phyloP scores from a whole-genome alignment of 352 stramenopile species.

The Globisporangium viniferum region DNA sequence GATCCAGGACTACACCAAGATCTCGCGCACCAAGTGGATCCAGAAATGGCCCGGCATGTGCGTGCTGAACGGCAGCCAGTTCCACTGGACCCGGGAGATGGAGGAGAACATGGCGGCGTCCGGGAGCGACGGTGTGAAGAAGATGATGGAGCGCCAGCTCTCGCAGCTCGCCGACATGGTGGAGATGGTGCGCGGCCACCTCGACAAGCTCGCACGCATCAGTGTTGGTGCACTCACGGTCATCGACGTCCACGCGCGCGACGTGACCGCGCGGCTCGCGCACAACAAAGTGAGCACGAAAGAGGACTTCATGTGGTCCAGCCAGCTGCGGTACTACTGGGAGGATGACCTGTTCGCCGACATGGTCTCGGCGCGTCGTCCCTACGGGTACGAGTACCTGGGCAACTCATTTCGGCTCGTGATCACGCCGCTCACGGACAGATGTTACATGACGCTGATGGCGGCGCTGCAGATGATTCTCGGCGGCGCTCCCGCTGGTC shows the following conservation, averaged over 20 bases:
- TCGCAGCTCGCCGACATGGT: slow-evolving; percentile 94
- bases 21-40: slow-evolving; percentile 93
- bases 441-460: slow-evolving; percentile 96
- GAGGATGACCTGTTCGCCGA: slow-evolving; percentile 79
- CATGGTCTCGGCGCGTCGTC: slow-evolving; percentile 89
- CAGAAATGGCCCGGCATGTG: slow-evolving; percentile 93
- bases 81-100: slow-evolving; percentile 94
- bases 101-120: slow-evolving; percentile 81
- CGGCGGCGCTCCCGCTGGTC: slow-evolving; percentile 88
- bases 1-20: slow-evolving; percentile 90
- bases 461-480: slow-evolving; percentile 94
- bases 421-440: slow-evolving; percentile 94
- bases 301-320: slow-evolving; percentile 94
- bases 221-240: slow-evolving; percentile 93
- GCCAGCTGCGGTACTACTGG: slow-evolving; percentile 96
- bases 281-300: slow-evolving; percentile 82
- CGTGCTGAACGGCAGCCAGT: slow-evolving; percentile 94
- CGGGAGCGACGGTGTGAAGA: slow-evolving; percentile 86
- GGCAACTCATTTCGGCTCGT: slow-evolving; percentile 94
- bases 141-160: slow-evolving; percentile 90
- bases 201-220: slow-evolving; percentile 90
- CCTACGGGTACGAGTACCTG: slow-evolving; percentile 95
- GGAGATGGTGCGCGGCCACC: slow-evolving; percentile 84
- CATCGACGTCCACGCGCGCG: slow-evolving; percentile 93
- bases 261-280: slow-evolving; percentile 89